These are phyloP conservation scores for Coelastrella sp. DNA, from an alignment of 139 green algal genomes.

Conservation along the genomic window DNA sequence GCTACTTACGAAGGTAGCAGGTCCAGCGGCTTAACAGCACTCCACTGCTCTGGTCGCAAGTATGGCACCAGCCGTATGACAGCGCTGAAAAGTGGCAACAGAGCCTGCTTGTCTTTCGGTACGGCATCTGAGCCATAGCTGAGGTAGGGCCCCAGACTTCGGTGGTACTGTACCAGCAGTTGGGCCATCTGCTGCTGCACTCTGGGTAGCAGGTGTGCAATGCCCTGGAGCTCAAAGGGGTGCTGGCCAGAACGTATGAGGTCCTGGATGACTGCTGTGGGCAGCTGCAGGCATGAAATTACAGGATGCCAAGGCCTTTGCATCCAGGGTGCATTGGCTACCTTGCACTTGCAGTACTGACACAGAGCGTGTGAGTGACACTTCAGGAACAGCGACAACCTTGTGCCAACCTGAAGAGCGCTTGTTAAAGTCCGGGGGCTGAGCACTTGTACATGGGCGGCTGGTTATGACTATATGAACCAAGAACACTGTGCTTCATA, in stretches of 20 bases:
- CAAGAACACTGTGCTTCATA: no score
- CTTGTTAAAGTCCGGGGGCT: no score
- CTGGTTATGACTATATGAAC: no score
- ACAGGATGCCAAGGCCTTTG: no score
- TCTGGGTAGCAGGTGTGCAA: constrained; percentile 48
- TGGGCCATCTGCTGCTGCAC: constrained; percentile 37
- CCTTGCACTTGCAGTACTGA: no score
- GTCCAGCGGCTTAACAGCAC: constrained; percentile 50
- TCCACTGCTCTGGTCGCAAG: constrained; percentile 53
- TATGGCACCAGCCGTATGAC: constrained; percentile 58
- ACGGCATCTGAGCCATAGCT: constrained; percentile 17
- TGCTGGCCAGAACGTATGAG: constrained; percentile 67
- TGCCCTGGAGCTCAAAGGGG: constrained; percentile 71
- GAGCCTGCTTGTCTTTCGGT: constrained; percentile 35
- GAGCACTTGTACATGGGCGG: no score
- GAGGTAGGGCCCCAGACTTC: constrained; percentile 16
- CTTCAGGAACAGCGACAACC: no score
- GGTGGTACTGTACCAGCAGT: constrained; percentile 62
- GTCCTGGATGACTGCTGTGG: constrained; percentile 52
- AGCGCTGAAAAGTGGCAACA: not conserved
- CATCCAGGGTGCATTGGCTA: no score
- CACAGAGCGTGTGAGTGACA: no score
- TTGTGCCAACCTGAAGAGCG: no score
- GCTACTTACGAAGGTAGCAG: constrained; percentile 57
- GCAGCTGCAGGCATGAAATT: constrained; percentile 42